Evolutionary conservation across 495 filamentous ascomycete species (phyloP).

Genomic region (Hyaloscypha variabilis): DNA sequence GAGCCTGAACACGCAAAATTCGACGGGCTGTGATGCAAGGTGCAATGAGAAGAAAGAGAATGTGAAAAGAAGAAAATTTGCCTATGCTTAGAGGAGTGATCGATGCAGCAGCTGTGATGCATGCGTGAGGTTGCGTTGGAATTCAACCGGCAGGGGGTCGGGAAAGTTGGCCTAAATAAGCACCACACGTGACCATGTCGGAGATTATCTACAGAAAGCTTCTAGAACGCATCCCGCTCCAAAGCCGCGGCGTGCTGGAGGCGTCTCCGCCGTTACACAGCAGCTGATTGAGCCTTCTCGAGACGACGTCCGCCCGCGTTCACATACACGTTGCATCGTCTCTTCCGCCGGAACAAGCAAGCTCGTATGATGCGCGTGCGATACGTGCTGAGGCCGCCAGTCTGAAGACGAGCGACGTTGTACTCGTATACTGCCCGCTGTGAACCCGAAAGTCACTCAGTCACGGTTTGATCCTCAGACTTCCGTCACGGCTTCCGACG

Average conservation of each 20-base stretch:
- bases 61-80: not conserved
- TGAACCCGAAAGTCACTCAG: not conserved
- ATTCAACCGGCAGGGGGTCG: not conserved
- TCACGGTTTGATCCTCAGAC: not conserved
- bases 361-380: conserved; percentile 12
- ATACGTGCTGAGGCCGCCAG: not conserved
- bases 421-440: conserved; percentile 14
- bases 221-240: not conserved
- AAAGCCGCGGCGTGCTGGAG: not conserved
- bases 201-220: not conserved
- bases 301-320: not conserved
- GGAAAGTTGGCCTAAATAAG: not conserved
- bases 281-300: not conserved
- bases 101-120: not conserved
- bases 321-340: not conserved
- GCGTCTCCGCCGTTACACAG: not conserved
- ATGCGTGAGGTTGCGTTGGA: not conserved
- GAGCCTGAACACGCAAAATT: not conserved
- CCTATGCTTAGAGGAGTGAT: not conserved
- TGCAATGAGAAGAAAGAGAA: not conserved
- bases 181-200: not conserved
- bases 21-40: not conserved
- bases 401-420: conserved; percentile 21
- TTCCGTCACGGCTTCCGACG: conserved; percentile 17
- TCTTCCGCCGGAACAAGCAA: not conserved